Evolutionary conservation across 371 early-diverging fungal species (phyloP).

Genomic region (Fennellomyces sp.): DNA sequence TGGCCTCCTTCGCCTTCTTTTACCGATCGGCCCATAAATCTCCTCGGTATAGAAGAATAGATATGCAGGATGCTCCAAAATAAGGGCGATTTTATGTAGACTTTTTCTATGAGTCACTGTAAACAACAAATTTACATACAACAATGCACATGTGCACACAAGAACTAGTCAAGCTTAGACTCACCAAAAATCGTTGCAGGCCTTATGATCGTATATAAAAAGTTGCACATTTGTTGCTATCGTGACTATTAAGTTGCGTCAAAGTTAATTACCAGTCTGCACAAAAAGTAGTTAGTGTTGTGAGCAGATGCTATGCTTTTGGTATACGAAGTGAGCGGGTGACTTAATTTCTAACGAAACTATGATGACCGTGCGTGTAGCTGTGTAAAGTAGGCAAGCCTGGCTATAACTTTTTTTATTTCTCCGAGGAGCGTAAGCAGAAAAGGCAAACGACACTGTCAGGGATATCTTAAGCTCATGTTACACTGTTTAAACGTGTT

Average conservation of each 20-base stretch:
- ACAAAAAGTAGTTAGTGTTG: no score
- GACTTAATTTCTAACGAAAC: slow-evolving; percentile 6
- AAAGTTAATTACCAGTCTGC: no score
- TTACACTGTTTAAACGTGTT: background rate
- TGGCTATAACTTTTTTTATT: background rate
- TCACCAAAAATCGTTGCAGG: no score
- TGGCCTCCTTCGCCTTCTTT: background rate
- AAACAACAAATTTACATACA: no score
- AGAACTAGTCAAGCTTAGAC: no score
- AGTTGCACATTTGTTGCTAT: background rate
- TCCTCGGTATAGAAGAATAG: background rate
- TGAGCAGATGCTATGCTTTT: no score
- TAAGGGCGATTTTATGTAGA: no score
- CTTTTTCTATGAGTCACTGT: no score
- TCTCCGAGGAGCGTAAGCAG: background rate
- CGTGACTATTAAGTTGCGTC: background rate
- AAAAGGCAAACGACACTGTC: background rate
- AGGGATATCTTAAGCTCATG: background rate
- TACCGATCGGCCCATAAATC: background rate
- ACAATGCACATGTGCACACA: no score
- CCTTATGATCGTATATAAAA: background rate
- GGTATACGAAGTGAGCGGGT: background rate
- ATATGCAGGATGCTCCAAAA: background rate
- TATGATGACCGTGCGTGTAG: slow-evolving; percentile 4
- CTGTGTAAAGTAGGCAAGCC: background rate